A percentile compares a stretch with the other conserved stretches of the same genome.
These are phyloP conservation scores for Populus ilicifolia DNA, from an alignment of 345 rosid genomes.

Conservation along the genomic window DNA sequence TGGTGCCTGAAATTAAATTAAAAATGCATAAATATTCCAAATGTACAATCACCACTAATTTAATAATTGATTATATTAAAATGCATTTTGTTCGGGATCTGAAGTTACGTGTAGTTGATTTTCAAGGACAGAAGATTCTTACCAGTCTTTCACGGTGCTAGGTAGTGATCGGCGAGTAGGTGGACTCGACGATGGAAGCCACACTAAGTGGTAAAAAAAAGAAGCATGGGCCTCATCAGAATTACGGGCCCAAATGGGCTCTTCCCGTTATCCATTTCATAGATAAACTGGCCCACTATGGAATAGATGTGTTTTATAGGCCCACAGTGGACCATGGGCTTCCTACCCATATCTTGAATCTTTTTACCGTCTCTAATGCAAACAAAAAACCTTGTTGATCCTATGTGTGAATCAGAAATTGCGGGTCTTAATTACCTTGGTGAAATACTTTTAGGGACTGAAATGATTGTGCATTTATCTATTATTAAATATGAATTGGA, in stretches of 20 bases:
- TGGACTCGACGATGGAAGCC: conserved; percentile 15
- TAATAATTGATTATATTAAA: no score
- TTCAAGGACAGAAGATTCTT: conserved; percentile 1
- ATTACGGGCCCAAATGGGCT: conserved; percentile 35
- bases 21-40: not conserved
- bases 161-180: conserved; percentile 31
- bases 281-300: conserved; percentile 54
- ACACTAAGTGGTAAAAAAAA: conserved; percentile 51
- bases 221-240: conserved; percentile 44
- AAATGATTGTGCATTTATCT: no score
- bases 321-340: conserved; percentile 40
- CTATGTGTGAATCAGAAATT: not conserved
- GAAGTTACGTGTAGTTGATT: no score
- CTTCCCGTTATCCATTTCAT: conserved; percentile 34
- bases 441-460: no score
- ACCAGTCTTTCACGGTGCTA: conserved; percentile 24
- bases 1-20: conserved; percentile 34
- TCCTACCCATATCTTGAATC: conserved; percentile 50
- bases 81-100: no score
- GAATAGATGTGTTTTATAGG: conserved; percentile 41
- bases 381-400: not conserved
- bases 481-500: no score
- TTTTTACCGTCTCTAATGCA: conserved; percentile 41
- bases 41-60: no score
- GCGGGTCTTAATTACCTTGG: no score